Percentiles rank a stretch among this genome's conserved stretches.
phyloP scores from a whole-genome alignment of 164 flowering plant species.

The Sedum album region DNA sequence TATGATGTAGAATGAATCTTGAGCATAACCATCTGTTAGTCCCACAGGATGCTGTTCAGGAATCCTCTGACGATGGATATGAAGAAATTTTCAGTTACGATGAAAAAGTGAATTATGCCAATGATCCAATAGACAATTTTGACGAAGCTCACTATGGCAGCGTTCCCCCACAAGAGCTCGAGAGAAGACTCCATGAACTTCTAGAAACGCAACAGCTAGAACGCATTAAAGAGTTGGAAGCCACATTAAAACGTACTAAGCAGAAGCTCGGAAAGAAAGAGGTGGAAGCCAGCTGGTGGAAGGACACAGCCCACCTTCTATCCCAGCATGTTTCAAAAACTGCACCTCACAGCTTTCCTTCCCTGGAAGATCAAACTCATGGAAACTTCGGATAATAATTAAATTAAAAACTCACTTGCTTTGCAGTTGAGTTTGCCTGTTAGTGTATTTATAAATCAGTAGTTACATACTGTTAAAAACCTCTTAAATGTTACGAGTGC shows the following conservation, averaged over 20 bases:
- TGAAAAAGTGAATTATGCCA: neutral
- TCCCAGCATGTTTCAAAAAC: slow-evolving; percentile 5
- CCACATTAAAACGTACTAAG: neutral
- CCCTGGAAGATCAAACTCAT: neutral
- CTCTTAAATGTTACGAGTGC: too few species aligned
- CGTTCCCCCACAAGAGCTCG: slow-evolving; percentile 3
- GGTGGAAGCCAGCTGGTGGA: slow-evolving; percentile 6
- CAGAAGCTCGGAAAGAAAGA: slow-evolving; percentile 6
- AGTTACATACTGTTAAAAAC: too few species aligned
- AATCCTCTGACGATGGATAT: neutral
- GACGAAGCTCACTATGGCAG: neutral
- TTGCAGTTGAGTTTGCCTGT: too few species aligned
- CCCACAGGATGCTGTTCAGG: neutral
- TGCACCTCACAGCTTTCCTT: neutral
- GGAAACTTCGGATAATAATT: neutral
- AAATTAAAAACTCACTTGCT: too few species aligned
- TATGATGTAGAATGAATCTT: neutral
- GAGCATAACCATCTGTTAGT: too few species aligned
- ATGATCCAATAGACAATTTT: neutral
- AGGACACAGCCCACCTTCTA: neutral
- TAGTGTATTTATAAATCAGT: too few species aligned
- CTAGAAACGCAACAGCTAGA: slow-evolving; percentile 1
- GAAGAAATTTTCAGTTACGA: neutral
- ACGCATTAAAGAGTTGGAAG: slow-evolving; percentile 6
- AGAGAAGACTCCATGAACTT: slow-evolving; percentile 7